Percentiles rank a stretch among this genome's conserved stretches.
phyloP scores from a whole-genome alignment of 345 rosid genomes.

The Garcia nutans region DNA sequence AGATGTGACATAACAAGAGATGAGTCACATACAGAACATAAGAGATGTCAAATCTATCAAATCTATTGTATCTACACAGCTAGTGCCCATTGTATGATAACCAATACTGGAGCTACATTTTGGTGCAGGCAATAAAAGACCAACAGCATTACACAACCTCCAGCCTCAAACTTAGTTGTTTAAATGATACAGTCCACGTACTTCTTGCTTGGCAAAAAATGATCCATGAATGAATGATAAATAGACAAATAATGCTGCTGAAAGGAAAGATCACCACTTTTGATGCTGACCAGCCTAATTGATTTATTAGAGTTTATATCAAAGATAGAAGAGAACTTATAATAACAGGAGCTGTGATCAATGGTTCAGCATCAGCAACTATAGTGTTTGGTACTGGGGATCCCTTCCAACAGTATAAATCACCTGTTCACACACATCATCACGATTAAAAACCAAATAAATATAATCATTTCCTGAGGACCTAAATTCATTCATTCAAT shows the following conservation, averaged over 20 bases:
- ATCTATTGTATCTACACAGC: not conserved
- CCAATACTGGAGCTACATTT: not conserved
- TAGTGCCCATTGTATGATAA: not conserved
- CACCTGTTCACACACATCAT: constrained; percentile 50
- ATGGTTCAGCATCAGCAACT: constrained; percentile 57
- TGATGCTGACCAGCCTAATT: not conserved
- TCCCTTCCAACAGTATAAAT: constrained; percentile 86
- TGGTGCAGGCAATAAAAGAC: not conserved
- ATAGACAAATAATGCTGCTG: not conserved
- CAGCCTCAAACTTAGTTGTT: not conserved
- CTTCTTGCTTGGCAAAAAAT: constrained; percentile 8
- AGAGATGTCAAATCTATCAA: not conserved
- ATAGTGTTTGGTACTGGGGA: constrained; percentile 55
- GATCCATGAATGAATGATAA: not conserved
- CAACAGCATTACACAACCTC: constrained; percentile 1
- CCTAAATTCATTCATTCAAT: not conserved
- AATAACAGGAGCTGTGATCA: constrained; percentile 71
- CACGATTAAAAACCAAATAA: constrained; percentile 14
- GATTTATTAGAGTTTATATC: not conserved
- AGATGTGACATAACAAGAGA: not conserved
- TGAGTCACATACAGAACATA: not conserved
- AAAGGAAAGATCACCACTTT: not conserved
- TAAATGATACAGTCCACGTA: not conserved
- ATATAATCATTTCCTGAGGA: not conserved
- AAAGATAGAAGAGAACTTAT: constrained; percentile 45